Evolutionary conservation across 352 stramenopile genomes (phyloP), one percentile per base, ranked within the genome.

Genomic region (Saprolegnia parasitica): DNA sequence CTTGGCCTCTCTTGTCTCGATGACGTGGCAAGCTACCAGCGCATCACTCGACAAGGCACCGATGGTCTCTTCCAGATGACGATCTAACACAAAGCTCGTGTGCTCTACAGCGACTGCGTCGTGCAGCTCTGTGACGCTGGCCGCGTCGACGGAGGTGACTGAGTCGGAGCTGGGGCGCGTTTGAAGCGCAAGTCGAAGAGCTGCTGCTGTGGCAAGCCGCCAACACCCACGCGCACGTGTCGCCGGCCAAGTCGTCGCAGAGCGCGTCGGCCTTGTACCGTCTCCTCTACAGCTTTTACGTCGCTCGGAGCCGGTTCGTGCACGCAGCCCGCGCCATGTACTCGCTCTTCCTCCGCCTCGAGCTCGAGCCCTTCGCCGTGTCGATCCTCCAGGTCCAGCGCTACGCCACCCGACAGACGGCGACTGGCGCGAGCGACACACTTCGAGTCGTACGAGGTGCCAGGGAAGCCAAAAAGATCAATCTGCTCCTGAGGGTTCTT

Each of bases 211-310:
- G 58, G 58, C 58, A 66, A 39, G 32, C 58, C 5, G 58, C 58
- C 20, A 66, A 66, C 37, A 66, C 58, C 5, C 58, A 66, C 45
- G 58, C 58, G 10, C 47, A 66, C 45, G 18, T 66, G 15, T 15
- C 32, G 8, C 35, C 54, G 21, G 49, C 47, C 37, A 35, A 39
- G n/a, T 16, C 39, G 13, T 66, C 58, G 21, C 58, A 66, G 26
- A 66, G 37, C 58, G 39, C 58, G 6, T 35, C 49, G 9, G 35
- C 45, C 13, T 0, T 66, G 15, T 39, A 39, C 37, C 58, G 58
- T 13, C 40, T 66, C 5, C 40, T 66, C 32, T 66, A 66, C 58
- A 66, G 58, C 58, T 66, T 66, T 49, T 55, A 52, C 21, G 58
- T 66, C 58, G 49, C 47, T 35, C 58, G 58, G 9, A n/a, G 6